Conservation (phyloP, 2,329 filamentous ascomycete genomes). For the Talaromyces verruculosus region DNA sequence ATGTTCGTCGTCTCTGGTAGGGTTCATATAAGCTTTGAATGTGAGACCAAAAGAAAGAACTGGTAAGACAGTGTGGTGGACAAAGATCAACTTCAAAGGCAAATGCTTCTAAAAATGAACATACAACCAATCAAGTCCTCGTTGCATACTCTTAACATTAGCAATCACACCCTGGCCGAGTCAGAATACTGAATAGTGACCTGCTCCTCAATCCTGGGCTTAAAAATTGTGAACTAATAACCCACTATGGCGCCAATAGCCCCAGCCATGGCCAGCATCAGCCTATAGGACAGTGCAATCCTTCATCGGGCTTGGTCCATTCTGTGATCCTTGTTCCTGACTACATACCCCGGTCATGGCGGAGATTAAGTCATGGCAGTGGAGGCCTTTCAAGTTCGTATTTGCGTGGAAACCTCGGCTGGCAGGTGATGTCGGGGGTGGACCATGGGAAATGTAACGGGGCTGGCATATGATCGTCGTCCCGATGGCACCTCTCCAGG, state of each 20-base stretch:
- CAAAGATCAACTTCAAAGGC: background rate
- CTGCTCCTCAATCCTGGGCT: background rate
- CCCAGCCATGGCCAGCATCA: background rate
- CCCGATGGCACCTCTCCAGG: background rate
- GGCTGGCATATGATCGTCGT: slow-evolving; percentile 17
- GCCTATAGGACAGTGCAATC: background rate
- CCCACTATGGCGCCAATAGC: background rate
- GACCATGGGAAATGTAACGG: background rate
- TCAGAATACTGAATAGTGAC: background rate
- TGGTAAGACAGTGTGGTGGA: background rate
- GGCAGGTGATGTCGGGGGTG: background rate
- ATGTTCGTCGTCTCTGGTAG: background rate
- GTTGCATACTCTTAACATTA: background rate
- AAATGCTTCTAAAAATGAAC: background rate
- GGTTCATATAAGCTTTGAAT: background rate
- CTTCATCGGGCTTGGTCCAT: background rate
- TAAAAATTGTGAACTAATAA: background rate
- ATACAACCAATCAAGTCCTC: background rate
- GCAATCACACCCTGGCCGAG: background rate
- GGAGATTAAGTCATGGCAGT: slow-evolving; percentile 7
- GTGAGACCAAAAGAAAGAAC: background rate
- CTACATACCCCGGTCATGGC: background rate
- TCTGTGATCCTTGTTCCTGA: slow-evolving; percentile 13
- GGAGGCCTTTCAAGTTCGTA: background rate
- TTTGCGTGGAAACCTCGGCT: slow-evolving; percentile 13